Percentiles rank a stretch among this genome's conserved stretches.
phyloP scores from a whole-genome alignment of 1,284 basidiomycete species.

The Cryptococcus sp. region DNA sequence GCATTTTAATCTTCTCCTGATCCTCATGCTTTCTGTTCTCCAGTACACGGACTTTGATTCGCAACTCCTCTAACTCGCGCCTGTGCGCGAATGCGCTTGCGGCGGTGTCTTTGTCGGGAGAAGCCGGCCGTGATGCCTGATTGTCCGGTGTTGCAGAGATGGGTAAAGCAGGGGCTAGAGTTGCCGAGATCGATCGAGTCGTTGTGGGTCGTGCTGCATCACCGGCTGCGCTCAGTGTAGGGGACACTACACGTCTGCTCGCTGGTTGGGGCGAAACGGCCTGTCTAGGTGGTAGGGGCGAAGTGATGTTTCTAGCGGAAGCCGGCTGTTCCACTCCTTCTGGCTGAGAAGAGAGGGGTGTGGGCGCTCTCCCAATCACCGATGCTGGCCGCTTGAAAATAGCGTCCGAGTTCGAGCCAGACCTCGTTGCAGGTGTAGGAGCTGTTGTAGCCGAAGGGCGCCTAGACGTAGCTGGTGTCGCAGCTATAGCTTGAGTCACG shows the following conservation, averaged over 20 bases:
- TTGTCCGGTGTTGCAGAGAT: neutral
- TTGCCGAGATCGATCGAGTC: constrained; percentile 19
- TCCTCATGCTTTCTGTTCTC: constrained; percentile 88
- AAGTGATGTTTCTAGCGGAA: constrained; percentile 1
- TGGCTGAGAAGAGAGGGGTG: constrained; percentile 3
- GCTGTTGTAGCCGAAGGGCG: constrained; percentile 4
- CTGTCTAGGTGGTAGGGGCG: constrained; percentile 1
- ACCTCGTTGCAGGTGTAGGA: constrained; percentile 3
- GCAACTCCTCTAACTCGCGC: constrained; percentile 69
- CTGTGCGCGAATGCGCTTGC: constrained; percentile 34
- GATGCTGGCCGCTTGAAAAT: constrained; percentile 30
- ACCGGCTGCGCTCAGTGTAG: constrained; percentile 6
- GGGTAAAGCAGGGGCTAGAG: constrained; percentile 10
- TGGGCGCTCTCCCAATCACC: constrained; percentile 14
- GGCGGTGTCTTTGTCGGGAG: constrained; percentile 21
- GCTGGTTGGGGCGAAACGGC: constrained; percentile 6
- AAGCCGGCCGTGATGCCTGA: constrained; percentile 7
- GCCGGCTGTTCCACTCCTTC: constrained; percentile 4
- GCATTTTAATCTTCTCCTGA: constrained; percentile 72
- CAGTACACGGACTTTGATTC: constrained; percentile 77
- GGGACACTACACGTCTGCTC: constrained; percentile 10
- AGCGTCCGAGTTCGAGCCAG: constrained; percentile 6
- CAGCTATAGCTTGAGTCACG: constrained; percentile 7
- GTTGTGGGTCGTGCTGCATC: constrained; percentile 3
- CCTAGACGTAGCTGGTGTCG: constrained; percentile 9